phyloP scores from a whole-genome alignment of 2,329 filamentous ascomycete species.

The Epichloe elymi region DNA sequence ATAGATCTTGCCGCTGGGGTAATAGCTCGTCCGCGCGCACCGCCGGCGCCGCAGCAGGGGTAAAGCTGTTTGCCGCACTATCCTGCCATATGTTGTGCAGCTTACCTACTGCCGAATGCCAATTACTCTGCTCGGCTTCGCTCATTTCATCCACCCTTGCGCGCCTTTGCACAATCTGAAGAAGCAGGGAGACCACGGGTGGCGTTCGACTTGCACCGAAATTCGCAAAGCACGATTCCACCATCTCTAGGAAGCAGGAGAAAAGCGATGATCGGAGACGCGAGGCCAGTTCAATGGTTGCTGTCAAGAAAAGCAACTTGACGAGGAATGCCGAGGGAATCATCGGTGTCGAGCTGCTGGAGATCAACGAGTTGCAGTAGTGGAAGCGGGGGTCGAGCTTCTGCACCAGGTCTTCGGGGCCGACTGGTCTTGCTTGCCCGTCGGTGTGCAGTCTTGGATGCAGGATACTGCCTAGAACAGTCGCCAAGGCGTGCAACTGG shows the following conservation, averaged over 20 bases:
- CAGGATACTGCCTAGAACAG: neutral
- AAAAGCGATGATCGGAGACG: constrained; percentile 21
- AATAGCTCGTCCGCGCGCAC: neutral
- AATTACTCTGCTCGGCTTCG: constrained; percentile 20
- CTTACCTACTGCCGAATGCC: constrained; percentile 15
- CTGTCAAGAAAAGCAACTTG: constrained; percentile 24
- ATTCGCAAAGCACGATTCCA: constrained; percentile 19
- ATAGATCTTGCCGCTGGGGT: neutral
- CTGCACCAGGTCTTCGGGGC: constrained; percentile 18
- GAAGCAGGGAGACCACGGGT: constrained; percentile 18
- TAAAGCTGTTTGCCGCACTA: neutral
- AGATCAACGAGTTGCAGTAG: constrained; percentile 26
- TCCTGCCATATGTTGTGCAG: constrained; percentile 11
- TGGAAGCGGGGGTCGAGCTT: constrained; percentile 21
- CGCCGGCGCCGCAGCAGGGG: neutral
- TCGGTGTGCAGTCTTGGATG: neutral
- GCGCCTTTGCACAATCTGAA: constrained; percentile 22
- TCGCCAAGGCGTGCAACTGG: constrained; percentile 3
- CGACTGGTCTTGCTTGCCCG: neutral
- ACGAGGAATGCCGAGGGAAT: constrained; percentile 24
- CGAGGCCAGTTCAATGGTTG: constrained; percentile 21
- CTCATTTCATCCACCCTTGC: constrained; percentile 16
- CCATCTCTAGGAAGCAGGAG: constrained; percentile 23
- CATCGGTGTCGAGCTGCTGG: constrained; percentile 20
- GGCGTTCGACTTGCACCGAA: constrained; percentile 23